Evolutionary conservation across 2,329 filamentous ascomycete genomes (phyloP).

Genomic region (Phyllachora maydis): DNA sequence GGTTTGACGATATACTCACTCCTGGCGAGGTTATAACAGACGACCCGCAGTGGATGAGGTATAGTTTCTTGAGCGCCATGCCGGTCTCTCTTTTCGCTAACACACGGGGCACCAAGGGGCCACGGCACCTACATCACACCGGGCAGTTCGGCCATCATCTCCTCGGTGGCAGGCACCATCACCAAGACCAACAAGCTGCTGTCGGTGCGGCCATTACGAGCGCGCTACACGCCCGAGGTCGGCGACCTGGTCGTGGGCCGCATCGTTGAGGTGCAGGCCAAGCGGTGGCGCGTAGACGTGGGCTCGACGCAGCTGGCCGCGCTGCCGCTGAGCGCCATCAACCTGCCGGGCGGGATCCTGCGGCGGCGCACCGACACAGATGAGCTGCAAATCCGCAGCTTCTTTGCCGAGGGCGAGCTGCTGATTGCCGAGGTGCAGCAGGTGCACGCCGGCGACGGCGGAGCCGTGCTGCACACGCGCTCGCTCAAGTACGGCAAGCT

Average conservation of each 20-base stretch:
- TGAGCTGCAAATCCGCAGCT: conserved; percentile 91
- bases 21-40: conserved; percentile 76
- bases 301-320: conserved; percentile 70
- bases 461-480: conserved; percentile 73
- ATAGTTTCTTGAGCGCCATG: conserved; percentile 7
- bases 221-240: conserved; percentile 88
- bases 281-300: conserved; percentile 89
- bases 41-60: conserved; percentile 94
- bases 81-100: neutral
- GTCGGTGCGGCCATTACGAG: conserved; percentile 73
- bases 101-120: conserved; percentile 38
- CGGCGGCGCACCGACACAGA: conserved; percentile 85
- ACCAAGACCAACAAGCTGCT: conserved; percentile 94
- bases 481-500: conserved; percentile 89
- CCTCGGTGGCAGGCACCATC: conserved; percentile 77
- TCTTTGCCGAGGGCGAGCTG: conserved; percentile 88
- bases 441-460: conserved; percentile 69
- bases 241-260: conserved; percentile 88
- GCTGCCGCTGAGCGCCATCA: conserved; percentile 76
- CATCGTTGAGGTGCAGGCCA: conserved; percentile 84
- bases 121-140: conserved; percentile 71
- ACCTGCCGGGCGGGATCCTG: conserved; percentile 82
- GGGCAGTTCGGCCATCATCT: conserved; percentile 49
- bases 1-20: conserved; percentile 51
- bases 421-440: conserved; percentile 89